A percentile compares a stretch with the other conserved stretches of the same genome.
Conservation (phyloP, 257 asterid genomes). For the Solanum piurae region DNA sequence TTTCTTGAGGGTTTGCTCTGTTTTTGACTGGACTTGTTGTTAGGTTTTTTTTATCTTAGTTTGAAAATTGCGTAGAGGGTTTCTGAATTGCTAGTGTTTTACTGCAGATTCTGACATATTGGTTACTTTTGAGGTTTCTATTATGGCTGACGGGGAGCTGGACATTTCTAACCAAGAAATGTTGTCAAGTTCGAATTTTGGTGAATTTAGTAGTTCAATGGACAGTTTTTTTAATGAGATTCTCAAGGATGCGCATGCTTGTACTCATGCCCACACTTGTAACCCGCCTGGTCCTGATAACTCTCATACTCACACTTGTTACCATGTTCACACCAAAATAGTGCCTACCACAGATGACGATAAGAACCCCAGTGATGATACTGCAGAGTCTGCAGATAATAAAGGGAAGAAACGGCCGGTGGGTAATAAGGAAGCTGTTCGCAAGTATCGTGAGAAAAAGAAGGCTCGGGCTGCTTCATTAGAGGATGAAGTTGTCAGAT, state of each 20-base stretch:
- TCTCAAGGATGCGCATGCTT: slow-evolving; percentile 38
- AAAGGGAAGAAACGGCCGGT: slow-evolving; percentile 58
- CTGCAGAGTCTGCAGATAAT: slow-evolving; percentile 80
- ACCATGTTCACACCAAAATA: slow-evolving; percentile 90
- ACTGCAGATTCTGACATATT: background rate
- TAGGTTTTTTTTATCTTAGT: background rate
- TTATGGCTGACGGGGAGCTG: slow-evolving; percentile 36
- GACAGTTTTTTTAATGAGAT: slow-evolving; percentile 28
- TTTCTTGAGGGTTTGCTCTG: background rate
- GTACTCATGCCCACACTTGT: slow-evolving; percentile 95
- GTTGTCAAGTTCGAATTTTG: slow-evolving; percentile 24
- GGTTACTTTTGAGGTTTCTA: background rate
- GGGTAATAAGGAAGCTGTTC: slow-evolving; percentile 96
- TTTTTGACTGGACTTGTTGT: background rate
- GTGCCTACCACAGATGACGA: slow-evolving; percentile 53
- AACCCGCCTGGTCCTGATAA: slow-evolving; percentile 87
- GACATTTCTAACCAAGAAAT: slow-evolving; percentile 31
- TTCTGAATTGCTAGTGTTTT: background rate
- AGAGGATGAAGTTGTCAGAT: slow-evolving; percentile 72
- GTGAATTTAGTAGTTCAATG: slow-evolving; percentile 34
- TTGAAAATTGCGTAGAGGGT: background rate
- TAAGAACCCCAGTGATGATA: slow-evolving; percentile 65
- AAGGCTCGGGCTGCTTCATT: slow-evolving; percentile 81
- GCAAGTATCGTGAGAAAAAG: slow-evolving; percentile 93
- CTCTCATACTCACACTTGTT: slow-evolving; percentile 70